Base-by-base conservation (phyloP, 305 asterid species). In the Ilex paraguariensis region DNA sequence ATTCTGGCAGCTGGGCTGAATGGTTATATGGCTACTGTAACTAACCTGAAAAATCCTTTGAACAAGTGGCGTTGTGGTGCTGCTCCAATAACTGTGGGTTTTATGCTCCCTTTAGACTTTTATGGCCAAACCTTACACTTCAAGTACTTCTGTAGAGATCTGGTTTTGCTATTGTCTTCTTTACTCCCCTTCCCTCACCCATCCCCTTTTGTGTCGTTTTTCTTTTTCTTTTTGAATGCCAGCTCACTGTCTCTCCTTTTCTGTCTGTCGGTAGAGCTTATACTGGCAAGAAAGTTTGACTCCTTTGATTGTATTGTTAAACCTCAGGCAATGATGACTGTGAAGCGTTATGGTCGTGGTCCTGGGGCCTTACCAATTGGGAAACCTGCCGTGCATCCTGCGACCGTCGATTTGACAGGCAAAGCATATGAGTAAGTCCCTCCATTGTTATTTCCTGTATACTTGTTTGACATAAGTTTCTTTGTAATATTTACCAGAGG, bases 31-130 rank as follows among this genome's bases (percentile, higher is more conserved):
- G 97, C 97, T 44, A 90, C 96, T n/a, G 74, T 83, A 59, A 93
- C 86, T 74, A 93, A 93, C 77, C 84, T 93, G 81, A 90, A 90
- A 80, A 93, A 79, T 73, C 97, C 97, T 2, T 84, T 79, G 59
- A 86, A 85, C 86, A 87, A 87, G 82, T 93, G 98, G 98, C 81
- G 81, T 2, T 93, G 98, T 65, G 98, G 88, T 52, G 98, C 98
- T 76, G 95, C 98, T 71, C 98, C 97, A 16, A 86, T 90, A 62
- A 78, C 98, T 1, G 99, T 90, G 76, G 2, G 98, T 5, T 36
- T 36, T 36, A 36, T 36, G 6, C 42, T 36, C 42, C 9, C 9
- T 36, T 36, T 89, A 77, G 36, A 91, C 71, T 63, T 8, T 56
- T 57, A 64, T 54, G 28, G 28, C 62, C 56, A 54, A 31, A 10